Percentiles rank a stretch among this genome's conserved stretches.
Evolutionary conservation across 352 stramenopile genomes (phyloP).

Genomic region (Phytopythium litorale): DNA sequence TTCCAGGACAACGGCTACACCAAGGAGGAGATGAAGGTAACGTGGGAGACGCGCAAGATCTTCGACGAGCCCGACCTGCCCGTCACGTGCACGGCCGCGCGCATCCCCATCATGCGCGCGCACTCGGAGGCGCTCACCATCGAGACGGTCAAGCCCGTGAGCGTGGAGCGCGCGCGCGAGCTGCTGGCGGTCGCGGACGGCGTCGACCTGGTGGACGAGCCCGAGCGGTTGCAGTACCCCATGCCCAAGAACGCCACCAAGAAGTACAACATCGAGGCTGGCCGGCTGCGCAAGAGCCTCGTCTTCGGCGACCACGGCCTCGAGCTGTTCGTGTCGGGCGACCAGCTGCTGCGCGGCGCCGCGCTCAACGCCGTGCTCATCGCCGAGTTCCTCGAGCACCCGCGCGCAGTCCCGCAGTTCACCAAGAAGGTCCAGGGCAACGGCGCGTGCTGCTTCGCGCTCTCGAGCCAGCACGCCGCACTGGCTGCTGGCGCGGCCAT

Average conservation of each 20-base stretch:
- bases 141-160: conserved; percentile 90
- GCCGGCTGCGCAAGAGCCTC: conserved; percentile 91
- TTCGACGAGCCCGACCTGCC: conserved; percentile 84
- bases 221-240: conserved; percentile 86
- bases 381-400: conserved; percentile 88
- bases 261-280: conserved; percentile 98
- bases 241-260: conserved; percentile 97
- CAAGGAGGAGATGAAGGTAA: conserved; percentile 99
- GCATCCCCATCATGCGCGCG: conserved; percentile 96
- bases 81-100: conserved; percentile 93
- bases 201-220: conserved; percentile 94
- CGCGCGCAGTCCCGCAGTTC: conserved; percentile 52
- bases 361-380: conserved; percentile 98
- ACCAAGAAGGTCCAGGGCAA: conserved; percentile 46
- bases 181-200: conserved; percentile 86
- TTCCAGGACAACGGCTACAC: conserved; percentile 99
- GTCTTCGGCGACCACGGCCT: conserved; percentile 96
- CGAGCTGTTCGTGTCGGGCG: conserved; percentile 97
- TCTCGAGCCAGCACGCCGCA: conserved; percentile 33
- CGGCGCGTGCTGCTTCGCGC: conserved; percentile 11
- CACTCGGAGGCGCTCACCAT: conserved; percentile 97
- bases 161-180: conserved; percentile 77
- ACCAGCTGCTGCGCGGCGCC: conserved; percentile 96
- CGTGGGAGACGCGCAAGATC: conserved; percentile 98
- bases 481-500: conserved; percentile 32